Evolutionary conservation across 2,329 filamentous ascomycete genomes (phyloP).

Genomic region (Fusarium poae): DNA sequence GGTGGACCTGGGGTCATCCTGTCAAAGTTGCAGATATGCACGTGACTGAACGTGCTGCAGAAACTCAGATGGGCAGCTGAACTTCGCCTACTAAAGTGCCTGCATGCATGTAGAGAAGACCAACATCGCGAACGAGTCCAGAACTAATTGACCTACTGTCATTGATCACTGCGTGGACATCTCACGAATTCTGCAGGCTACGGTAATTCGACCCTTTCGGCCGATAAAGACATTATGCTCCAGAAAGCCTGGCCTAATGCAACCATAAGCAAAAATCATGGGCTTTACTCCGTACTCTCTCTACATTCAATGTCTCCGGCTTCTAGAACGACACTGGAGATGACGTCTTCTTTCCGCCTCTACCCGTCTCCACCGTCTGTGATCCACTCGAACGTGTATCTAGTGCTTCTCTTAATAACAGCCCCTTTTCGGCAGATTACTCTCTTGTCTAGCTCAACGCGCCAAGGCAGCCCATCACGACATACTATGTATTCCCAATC

Average conservation of each 20-base stretch:
- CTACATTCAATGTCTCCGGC: constrained; percentile 18
- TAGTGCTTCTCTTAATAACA: constrained; percentile 22
- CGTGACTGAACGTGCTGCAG: constrained; percentile 9
- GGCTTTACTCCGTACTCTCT: background rate
- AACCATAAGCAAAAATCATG: constrained; percentile 3
- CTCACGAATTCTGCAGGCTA: background rate
- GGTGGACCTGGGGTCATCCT: constrained; percentile 1
- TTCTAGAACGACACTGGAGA: constrained; percentile 46
- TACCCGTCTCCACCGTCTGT: constrained; percentile 29
- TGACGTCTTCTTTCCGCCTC: constrained; percentile 34
- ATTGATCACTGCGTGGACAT: background rate
- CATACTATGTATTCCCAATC: constrained; percentile 36
- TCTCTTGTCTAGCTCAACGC: constrained; percentile 33
- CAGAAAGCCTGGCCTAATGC: background rate
- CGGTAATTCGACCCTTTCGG: constrained; percentile 3
- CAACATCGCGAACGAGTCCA: background rate
- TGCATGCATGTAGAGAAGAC: background rate
- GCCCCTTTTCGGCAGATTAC: constrained; percentile 48
- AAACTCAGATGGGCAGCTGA: constrained; percentile 1
- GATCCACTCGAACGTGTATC: constrained; percentile 26
- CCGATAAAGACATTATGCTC: constrained; percentile 2
- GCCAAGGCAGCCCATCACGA: constrained; percentile 41
- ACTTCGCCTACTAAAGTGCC: background rate
- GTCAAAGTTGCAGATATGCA: constrained; percentile 11
- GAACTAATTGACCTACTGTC: background rate